Percentiles rank a stretch among this genome's conserved stretches.
phyloP scores from a whole-genome alignment of 2,329 filamentous ascomycete species.

The Cladosporium sp. region DNA sequence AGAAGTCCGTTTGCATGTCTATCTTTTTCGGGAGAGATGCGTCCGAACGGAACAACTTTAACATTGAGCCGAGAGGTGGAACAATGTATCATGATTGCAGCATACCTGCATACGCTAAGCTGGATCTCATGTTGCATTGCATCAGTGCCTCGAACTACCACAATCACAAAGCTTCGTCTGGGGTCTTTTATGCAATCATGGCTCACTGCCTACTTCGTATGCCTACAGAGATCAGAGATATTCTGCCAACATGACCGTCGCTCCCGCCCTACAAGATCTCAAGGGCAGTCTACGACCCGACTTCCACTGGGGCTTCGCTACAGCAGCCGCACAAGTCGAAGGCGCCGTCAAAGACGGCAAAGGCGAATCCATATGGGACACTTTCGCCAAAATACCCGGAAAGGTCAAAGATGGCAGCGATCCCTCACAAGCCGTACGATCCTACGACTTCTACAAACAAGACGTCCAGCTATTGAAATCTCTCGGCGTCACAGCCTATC shows the following conservation, averaged over 20 bases:
- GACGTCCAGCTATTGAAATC: slow-evolving; percentile 29
- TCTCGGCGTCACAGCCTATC: slow-evolving; percentile 27
- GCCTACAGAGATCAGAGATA: background rate
- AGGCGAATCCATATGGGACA: slow-evolving; percentile 21
- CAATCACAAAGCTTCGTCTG: background rate
- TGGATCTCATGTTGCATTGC: background rate
- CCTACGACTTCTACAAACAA: slow-evolving; percentile 52
- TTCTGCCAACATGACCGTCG: background rate
- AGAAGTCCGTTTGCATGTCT: background rate
- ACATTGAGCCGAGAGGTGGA: background rate
- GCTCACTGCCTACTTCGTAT: background rate
- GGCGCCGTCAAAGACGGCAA: slow-evolving; percentile 34
- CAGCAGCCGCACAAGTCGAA: slow-evolving; percentile 37
- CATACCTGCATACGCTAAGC: background rate
- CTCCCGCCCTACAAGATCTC: slow-evolving; percentile 23
- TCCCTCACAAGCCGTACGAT: slow-evolving; percentile 36
- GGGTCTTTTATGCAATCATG: background rate
- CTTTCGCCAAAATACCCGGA: slow-evolving; percentile 8
- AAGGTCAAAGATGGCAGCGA: background rate
- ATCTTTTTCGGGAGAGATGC: background rate
- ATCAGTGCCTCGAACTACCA: background rate
- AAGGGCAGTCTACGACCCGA: slow-evolving; percentile 14
- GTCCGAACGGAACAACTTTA: background rate
- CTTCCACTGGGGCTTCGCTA: slow-evolving; percentile 38
- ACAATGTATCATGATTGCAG: background rate